Evolutionary conservation across 2,329 filamentous ascomycete genomes (phyloP).

Genomic region (Nemania sp.): DNA sequence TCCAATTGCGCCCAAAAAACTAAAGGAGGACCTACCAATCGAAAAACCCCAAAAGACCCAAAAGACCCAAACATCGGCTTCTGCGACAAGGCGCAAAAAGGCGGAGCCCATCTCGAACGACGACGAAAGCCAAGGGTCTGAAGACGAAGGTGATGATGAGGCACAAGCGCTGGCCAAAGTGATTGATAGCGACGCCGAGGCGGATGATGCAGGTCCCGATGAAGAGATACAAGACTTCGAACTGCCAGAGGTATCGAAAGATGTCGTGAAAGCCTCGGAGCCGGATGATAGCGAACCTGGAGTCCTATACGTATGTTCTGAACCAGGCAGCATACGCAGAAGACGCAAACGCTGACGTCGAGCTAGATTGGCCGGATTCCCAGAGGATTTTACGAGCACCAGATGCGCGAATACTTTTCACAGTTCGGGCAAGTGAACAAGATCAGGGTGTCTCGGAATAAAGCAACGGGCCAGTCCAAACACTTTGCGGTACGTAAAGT

Average conservation of each 20-base stretch:
- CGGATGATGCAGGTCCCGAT: conserved; percentile 43
- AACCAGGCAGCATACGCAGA: background rate
- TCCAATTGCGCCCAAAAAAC: conserved; percentile 38
- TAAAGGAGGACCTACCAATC: conserved; percentile 10
- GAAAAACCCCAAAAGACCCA: conserved; percentile 18
- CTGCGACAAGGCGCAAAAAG: conserved; percentile 37
- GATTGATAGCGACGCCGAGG: conserved; percentile 52
- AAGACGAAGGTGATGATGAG: conserved; percentile 45
- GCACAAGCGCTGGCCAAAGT: conserved; percentile 52
- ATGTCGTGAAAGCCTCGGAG: conserved; percentile 46
- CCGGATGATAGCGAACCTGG: conserved; percentile 62
- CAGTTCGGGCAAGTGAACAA: conserved; percentile 85
- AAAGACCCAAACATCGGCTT: conserved; percentile 35
- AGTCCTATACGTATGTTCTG: conserved; percentile 73
- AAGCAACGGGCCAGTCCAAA: conserved; percentile 86
- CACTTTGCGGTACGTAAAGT: conserved; percentile 68
- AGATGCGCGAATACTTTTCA: conserved; percentile 91
- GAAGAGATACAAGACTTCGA: conserved; percentile 56
- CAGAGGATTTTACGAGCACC: conserved; percentile 89
- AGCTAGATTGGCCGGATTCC: conserved; percentile 91
- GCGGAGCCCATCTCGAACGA: conserved; percentile 33
- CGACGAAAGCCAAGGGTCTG: conserved; percentile 40
- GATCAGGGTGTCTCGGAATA: conserved; percentile 79
- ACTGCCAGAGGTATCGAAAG: conserved; percentile 54
- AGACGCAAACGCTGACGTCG: conserved; percentile 2